Conservation (phyloP, 768 basidiomycete genomes). For the Hypholoma fasciculare region DNA sequence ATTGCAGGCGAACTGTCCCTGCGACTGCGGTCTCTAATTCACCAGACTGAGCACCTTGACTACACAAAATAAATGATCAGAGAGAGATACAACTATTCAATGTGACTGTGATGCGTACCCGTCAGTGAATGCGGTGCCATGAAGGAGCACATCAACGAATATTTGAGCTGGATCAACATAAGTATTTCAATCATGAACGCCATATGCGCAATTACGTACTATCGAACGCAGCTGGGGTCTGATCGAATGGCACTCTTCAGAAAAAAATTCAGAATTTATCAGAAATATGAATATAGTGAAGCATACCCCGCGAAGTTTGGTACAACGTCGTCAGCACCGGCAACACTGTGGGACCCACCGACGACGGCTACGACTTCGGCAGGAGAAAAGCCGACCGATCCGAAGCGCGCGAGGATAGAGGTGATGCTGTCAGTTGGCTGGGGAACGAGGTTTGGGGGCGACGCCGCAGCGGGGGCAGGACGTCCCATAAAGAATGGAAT, state of each 20-base stretch:
- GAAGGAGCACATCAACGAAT: conserved; percentile 45
- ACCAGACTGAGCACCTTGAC: not conserved
- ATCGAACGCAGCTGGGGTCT: conserved; percentile 42
- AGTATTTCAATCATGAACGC: too few species aligned
- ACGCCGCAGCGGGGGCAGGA: conserved; percentile 28
- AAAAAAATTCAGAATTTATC: too few species aligned
- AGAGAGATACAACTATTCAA: too few species aligned
- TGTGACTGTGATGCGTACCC: conserved; percentile 24
- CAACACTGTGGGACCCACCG: conserved; percentile 19
- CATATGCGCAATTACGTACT: conserved; percentile 6
- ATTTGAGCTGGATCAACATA: too few species aligned
- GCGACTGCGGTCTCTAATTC: not conserved
- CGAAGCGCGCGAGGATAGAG: conserved; percentile 31
- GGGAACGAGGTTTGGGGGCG: conserved; percentile 22
- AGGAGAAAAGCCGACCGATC: conserved; percentile 34
- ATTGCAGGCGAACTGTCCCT: not conserved
- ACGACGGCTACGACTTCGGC: conserved; percentile 36
- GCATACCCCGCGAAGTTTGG: not conserved
- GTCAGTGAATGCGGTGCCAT: conserved; percentile 37
- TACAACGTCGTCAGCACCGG: conserved; percentile 10
- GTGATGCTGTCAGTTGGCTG: conserved; percentile 25
- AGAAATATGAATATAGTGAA: not conserved
- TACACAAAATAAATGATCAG: not conserved
- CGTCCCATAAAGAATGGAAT: conserved; percentile 40
- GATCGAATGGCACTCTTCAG: conserved; percentile 25